phyloP scores from a whole-genome alignment of 768 basidiomycete species.

The Xanthoconium stramineum region DNA sequence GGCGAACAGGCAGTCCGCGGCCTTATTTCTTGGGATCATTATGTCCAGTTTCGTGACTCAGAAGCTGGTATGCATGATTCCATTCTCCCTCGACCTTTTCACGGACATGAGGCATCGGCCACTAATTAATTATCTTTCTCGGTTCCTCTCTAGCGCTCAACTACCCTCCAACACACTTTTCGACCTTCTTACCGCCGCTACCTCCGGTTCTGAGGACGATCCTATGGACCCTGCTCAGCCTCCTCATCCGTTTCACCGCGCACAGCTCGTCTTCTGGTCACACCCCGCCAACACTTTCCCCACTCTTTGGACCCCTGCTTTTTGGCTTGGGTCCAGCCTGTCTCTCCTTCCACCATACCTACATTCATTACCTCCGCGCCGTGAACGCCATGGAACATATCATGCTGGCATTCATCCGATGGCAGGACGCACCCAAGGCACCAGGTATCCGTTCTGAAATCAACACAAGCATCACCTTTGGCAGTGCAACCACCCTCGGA shows the following conservation, averaged over 20 bases:
- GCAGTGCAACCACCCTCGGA: slow-evolving; percentile 56
- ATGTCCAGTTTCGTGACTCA: slow-evolving; percentile 74
- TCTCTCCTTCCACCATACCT: slow-evolving; percentile 54
- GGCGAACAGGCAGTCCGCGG: slow-evolving; percentile 77
- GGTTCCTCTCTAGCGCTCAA: slow-evolving; percentile 40
- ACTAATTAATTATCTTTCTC: slow-evolving; percentile 21
- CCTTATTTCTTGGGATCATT: slow-evolving; percentile 80
- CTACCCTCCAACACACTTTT: slow-evolving; percentile 73
- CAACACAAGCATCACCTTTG: slow-evolving; percentile 35
- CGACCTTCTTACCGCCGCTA: slow-evolving; percentile 57
- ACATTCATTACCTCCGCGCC: slow-evolving; percentile 72
- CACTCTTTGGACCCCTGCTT: slow-evolving; percentile 84
- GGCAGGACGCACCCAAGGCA: slow-evolving; percentile 59
- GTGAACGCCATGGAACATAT: slow-evolving; percentile 91
- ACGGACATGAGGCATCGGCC: slow-evolving; percentile 20
- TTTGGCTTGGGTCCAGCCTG: slow-evolving; percentile 71
- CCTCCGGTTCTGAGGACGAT: slow-evolving; percentile 55
- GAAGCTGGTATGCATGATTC: slow-evolving; percentile 66
- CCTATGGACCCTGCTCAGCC: slow-evolving; percentile 68
- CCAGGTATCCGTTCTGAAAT: slow-evolving; percentile 27
- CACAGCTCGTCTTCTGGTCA: slow-evolving; percentile 84
- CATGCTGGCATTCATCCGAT: slow-evolving; percentile 85
- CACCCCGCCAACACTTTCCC: slow-evolving; percentile 85
- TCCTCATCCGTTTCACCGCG: slow-evolving; percentile 78
- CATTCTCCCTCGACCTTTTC: slow-evolving; percentile 19